Evolutionary conservation across 1,139 yeast species (phyloP), one percentile per base, ranked within the genome.

Genomic region (Pichia sp.): DNA sequence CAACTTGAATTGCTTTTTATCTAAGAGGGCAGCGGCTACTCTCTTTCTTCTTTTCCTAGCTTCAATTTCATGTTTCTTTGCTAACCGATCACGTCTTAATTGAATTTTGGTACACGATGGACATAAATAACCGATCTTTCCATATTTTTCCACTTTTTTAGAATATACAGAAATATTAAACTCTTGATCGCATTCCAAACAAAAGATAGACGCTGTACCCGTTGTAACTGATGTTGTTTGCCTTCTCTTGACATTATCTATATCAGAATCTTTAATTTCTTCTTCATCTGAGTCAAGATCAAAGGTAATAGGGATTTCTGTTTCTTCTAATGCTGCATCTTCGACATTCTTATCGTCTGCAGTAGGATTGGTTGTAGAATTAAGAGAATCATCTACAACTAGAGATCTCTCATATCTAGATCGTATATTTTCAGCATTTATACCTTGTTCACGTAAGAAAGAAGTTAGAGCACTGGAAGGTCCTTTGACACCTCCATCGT

Each of bases 401-500:
- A 53, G 55, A 47, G 53, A 62, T 59, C 53, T 62, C 49, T 63
- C 57, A 57, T 82, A 75, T 51, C 94, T 67, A 40, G 72, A 64
- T 51, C 89, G 70, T 56, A 89, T 86, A 35, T 79, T 79, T 47
- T 77, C 86, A 0, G 96, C 84, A 55, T 67, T 84, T 61, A 89
- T 89, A 32, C 96, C 96, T 59, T 88, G 96, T 43, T 83, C 77
- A 38, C 82, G 66, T 45, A 83, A 67, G 55, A 83, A 83, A 56
- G 79, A 86, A 0, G 91, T 82, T 50, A 83, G 66, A 0, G 93
- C 93, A 50, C 85, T 77, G 63, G 80, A 81, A 7, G 93, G 91
- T 0, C 91, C 91, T 46, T 78, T 67, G 31, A 83, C 83, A 15
- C 74, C 74, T 19, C 65, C 53, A 9, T 38, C 42, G 24, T 18